Percentiles rank a stretch among this genome's conserved stretches.
Conservation (phyloP, 164 flowering plant species). For the Houttuynia cordata region DNA sequence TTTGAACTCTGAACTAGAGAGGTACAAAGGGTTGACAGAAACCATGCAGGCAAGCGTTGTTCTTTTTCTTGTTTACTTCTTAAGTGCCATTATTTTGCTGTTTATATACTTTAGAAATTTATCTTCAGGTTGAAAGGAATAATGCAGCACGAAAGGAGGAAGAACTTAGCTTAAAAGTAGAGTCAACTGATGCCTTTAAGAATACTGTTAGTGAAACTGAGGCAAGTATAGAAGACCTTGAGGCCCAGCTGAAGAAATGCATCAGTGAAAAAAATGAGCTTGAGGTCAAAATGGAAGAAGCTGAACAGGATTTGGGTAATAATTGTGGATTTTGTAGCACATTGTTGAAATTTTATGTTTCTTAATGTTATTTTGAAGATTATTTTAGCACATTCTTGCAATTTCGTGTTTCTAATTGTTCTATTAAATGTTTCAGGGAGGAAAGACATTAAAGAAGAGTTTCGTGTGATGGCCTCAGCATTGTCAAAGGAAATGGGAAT, state of each 20-base stretch:
- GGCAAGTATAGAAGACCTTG: slow-evolving; percentile 52
- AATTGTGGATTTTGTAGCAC: too few relatives aligned
- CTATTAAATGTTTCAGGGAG: slow-evolving; percentile 41
- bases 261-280: slow-evolving; percentile 63
- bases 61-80: slow-evolving; percentile 7
- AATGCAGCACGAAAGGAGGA: slow-evolving; percentile 64
- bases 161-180: slow-evolving; percentile 49
- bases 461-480: slow-evolving; percentile 79
- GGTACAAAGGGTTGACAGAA: slow-evolving; percentile 54
- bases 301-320: slow-evolving; percentile 45
- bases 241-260: slow-evolving; percentile 52
- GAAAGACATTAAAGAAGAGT: slow-evolving; percentile 78
- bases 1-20: slow-evolving; percentile 63
- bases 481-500: slow-evolving; percentile 82
- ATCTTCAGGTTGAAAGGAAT: slow-evolving; percentile 66
- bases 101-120: not conserved
- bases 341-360: too few relatives aligned
- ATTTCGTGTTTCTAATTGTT: slow-evolving; percentile 7
- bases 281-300: slow-evolving; percentile 81
- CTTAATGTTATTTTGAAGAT: too few relatives aligned
- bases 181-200: slow-evolving; percentile 49
- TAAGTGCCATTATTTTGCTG: not conserved
- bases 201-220: slow-evolving; percentile 31
- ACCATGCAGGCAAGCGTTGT: slow-evolving; percentile 53
- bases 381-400: too few relatives aligned